Conservation (phyloP, 176 grass and related monocot genomes). For the Juncus effusus region DNA sequence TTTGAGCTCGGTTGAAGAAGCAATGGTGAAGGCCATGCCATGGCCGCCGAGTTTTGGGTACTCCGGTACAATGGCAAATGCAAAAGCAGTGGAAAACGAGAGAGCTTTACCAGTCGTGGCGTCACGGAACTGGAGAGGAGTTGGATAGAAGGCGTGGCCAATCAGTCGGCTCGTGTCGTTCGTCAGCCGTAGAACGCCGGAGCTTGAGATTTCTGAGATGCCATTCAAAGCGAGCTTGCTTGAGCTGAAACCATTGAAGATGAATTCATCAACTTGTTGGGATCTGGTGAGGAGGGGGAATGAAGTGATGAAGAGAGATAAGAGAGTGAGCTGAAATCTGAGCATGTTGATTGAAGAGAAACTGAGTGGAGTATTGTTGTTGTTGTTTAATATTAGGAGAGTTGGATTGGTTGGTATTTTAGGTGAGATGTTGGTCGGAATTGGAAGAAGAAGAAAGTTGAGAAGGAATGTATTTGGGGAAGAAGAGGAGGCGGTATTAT, state of each 20-base stretch:
- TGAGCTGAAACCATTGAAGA: slow-evolving; percentile 54
- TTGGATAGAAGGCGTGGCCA: slow-evolving; percentile 62
- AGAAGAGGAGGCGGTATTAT: too few species aligned
- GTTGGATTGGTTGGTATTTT: too few species aligned
- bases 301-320: background rate
- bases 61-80: slow-evolving; percentile 67
- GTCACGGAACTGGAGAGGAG: slow-evolving; percentile 36
- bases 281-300: slow-evolving; percentile 7
- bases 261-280: slow-evolving; percentile 41
- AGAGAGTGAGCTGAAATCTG: slow-evolving; percentile 23
- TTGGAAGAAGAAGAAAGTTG: too few species aligned
- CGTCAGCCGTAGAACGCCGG: slow-evolving; percentile 48
- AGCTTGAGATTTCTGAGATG: slow-evolving; percentile 38
- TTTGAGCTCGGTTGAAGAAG: slow-evolving; percentile 42
- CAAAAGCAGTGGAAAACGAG: slow-evolving; percentile 78
- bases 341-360: background rate
- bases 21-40: slow-evolving; percentile 61
- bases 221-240: slow-evolving; percentile 57
- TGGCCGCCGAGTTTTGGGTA: slow-evolving; percentile 56
- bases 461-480: too few species aligned
- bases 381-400: too few species aligned
- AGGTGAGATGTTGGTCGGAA: too few species aligned
- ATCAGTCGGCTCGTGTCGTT: slow-evolving; percentile 60
- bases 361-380: too few species aligned
- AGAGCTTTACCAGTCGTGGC: slow-evolving; percentile 41